Percentiles rank a stretch among this genome's conserved stretches.
Conservation (phyloP, 2,329 filamentous ascomycete genomes). For the Clonostachys rhizophaga region DNA sequence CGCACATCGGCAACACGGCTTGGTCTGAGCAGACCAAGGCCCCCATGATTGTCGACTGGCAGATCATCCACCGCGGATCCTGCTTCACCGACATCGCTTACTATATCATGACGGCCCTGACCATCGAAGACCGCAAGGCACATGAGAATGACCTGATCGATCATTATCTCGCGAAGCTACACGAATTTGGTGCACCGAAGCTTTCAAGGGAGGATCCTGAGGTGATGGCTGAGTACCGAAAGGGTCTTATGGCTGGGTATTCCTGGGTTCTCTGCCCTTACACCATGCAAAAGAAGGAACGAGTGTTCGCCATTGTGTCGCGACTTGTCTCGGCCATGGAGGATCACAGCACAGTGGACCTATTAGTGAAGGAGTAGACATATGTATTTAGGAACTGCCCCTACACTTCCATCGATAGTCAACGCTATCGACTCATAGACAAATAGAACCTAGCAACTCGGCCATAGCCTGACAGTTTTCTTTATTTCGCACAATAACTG, state of each 20-base stretch:
- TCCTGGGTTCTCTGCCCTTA: slow-evolving; percentile 5
- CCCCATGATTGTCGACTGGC: slow-evolving; percentile 36
- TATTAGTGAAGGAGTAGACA: no score
- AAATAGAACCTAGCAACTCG: no score
- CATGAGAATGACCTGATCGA: slow-evolving; percentile 30
- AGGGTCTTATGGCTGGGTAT: background rate
- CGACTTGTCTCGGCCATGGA: slow-evolving; percentile 24
- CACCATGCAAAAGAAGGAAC: slow-evolving; percentile 27
- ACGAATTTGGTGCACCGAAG: slow-evolving; percentile 20
- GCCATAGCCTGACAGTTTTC: no score
- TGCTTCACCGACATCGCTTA: slow-evolving; percentile 37
- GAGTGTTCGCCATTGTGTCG: slow-evolving; percentile 21
- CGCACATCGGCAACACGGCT: slow-evolving; percentile 33
- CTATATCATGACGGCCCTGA: slow-evolving; percentile 28
- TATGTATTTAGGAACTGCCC: no score
- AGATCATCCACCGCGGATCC: slow-evolving; percentile 30
- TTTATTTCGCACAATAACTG: no score
- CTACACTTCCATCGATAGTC: no score
- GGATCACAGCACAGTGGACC: slow-evolving; percentile 18
- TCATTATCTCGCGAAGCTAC: slow-evolving; percentile 24
- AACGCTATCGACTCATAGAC: no score
- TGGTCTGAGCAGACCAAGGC: slow-evolving; percentile 8
- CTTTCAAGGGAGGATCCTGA: slow-evolving; percentile 16
- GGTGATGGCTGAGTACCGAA: slow-evolving; percentile 10
- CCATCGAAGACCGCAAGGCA: slow-evolving; percentile 28